Base-by-base conservation (phyloP, 164 flowering plant species). In the Stephania cephalantha region DNA sequence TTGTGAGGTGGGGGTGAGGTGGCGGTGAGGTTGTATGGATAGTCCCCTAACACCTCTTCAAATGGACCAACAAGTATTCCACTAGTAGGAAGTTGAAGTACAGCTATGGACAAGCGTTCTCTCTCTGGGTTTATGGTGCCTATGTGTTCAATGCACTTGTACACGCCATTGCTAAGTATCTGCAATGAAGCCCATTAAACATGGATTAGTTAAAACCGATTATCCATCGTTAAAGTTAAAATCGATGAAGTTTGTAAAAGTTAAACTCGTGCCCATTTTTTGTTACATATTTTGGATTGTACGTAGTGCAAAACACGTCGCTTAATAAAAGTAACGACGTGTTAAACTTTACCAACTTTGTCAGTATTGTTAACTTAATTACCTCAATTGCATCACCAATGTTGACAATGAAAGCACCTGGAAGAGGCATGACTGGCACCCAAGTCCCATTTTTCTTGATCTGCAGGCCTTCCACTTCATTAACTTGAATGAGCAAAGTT, bases 321-420 rank as follows among this genome's bases (percentile, higher is more conserved):
- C 25, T 25, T 25, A 0, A 25, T 25, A 25, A 25, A 25, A 25
- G 25, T 25, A 25, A 25, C 25, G 25, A 35, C 42, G 4, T 35
- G 42, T 35, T 35, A 35, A 35, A 35, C 42, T 35, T 35, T 35
- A 35, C 42, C 42, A 35, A 35, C 42, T 35, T 35, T 35, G 42
- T 35, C 1, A 35, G 4, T 35, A 35, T 2, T 35, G 42, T 35
- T 35, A 35, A 35, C 42, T 35, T 35, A 4, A 13, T 17, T 79
- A 87, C 87, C 88, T 85, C 87, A 76, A 83, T 35, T 7, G 80
- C 79, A 68, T 86, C 86, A n/a, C 88, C 90, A 76, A 86, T 66
- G 63, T 85, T 85, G 78, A 81, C 73, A 9, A 10, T 7, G 81
- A 84, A 84, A 18, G 86, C 85, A 76, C 79, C 35, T 44, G 79